Conservation (phyloP, 495 filamentous ascomycete species). For the Neurospora sp. region DNA sequence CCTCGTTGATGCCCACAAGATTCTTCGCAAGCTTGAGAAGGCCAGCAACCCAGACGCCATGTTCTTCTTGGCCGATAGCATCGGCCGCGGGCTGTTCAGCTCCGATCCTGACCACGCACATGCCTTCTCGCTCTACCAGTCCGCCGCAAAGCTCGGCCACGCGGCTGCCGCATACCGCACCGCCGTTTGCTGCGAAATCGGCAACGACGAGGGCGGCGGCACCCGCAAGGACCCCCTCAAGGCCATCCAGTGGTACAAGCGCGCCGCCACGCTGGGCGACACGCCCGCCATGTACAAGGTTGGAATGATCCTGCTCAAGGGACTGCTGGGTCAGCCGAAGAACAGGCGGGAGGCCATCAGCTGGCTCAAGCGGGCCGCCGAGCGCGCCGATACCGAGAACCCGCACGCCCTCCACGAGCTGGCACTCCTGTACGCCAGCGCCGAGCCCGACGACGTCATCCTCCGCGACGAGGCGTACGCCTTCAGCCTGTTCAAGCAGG, state of each 20-base stretch:
- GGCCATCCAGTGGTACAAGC: slow-evolving; percentile 96
- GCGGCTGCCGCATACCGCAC: slow-evolving; percentile 83
- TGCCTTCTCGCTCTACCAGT: slow-evolving; percentile 87
- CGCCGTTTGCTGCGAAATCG: slow-evolving; percentile 94
- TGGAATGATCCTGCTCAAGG: slow-evolving; percentile 90
- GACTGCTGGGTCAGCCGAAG: slow-evolving; percentile 79
- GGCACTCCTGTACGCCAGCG: slow-evolving; percentile 70
- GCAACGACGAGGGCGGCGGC: slow-evolving; percentile 86
- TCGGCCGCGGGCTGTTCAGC: slow-evolving; percentile 57
- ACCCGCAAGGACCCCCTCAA: slow-evolving; percentile 84
- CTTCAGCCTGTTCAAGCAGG: slow-evolving; percentile 67
- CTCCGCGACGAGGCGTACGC: slow-evolving; percentile 74
- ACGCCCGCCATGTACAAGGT: slow-evolving; percentile 96
- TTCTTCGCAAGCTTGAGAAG: slow-evolving; percentile 73
- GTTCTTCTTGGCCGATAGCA: slow-evolving; percentile 88
- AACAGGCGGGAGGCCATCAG: slow-evolving; percentile 76
- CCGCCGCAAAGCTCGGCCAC: slow-evolving; percentile 82
- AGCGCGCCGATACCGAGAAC: slow-evolving; percentile 79
- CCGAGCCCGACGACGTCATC: slow-evolving; percentile 57
- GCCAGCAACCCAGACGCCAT: slow-evolving; percentile 66
- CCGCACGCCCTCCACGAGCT: slow-evolving; percentile 94
- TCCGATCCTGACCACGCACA: slow-evolving; percentile 66
- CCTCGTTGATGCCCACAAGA: slow-evolving; percentile 75
- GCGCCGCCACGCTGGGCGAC: slow-evolving; percentile 80
- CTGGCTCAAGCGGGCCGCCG: slow-evolving; percentile 89